Percentiles rank a stretch among this genome's conserved stretches.
phyloP scores from a whole-genome alignment of 1,284 basidiomycete genomes.

The Puccinia hordei region DNA sequence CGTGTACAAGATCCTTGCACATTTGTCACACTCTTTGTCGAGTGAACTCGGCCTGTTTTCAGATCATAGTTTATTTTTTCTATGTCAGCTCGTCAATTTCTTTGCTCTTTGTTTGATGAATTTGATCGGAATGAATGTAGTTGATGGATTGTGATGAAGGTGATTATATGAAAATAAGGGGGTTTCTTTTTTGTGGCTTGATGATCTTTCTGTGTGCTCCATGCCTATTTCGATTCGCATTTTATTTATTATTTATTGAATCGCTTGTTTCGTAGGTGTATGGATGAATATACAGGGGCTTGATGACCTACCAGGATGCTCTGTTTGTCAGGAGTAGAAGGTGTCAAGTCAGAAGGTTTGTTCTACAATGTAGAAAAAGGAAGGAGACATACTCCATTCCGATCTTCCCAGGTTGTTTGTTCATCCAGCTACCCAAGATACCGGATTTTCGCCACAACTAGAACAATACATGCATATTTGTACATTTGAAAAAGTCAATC shows the following conservation, averaged over 20 bases:
- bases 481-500: too few relatives aligned
- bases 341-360: background rate
- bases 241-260: background rate
- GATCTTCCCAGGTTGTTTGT: constrained; percentile 24
- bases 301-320: constrained; percentile 14
- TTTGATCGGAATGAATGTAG: too few relatives aligned
- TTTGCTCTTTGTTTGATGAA: too few relatives aligned
- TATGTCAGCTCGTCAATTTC: background rate
- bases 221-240: too few relatives aligned
- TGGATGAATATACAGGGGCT: background rate
- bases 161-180: too few relatives aligned
- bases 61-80: background rate
- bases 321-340: background rate
- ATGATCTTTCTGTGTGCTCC: too few relatives aligned
- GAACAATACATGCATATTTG: too few relatives aligned
- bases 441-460: constrained; percentile 33
- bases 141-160: too few relatives aligned
- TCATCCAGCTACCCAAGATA: constrained; percentile 35
- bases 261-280: background rate
- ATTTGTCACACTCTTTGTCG: constrained; percentile 52
- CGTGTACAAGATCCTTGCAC: constrained; percentile 53
- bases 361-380: background rate
- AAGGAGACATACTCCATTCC: constrained; percentile 12
- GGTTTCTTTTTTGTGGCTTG: too few relatives aligned
- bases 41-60: constrained; percentile 51